phyloP scores from a whole-genome alignment of 768 basidiomycete species.

The Suillus alpinus region DNA sequence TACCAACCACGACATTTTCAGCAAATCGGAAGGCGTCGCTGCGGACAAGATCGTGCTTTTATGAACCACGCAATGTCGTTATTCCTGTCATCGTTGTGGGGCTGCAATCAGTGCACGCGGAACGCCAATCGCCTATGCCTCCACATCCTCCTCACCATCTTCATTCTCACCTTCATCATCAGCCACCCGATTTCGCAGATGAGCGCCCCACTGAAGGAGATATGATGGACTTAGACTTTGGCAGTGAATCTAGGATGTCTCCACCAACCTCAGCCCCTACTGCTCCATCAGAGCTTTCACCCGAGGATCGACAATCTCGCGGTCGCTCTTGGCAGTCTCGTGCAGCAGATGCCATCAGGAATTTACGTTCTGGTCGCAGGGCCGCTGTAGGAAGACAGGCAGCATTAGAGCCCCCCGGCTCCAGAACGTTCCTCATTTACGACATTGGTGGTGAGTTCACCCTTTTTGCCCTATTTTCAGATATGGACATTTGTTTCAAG shows the following conservation, averaged over 20 bases:
- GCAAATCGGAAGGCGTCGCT: slow-evolving; percentile 66
- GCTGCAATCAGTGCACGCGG: slow-evolving; percentile 66
- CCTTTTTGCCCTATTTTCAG: slow-evolving; percentile 3
- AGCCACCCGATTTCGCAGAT: slow-evolving; percentile 14
- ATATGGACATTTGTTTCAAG: slow-evolving; percentile 34
- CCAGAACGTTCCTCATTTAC: slow-evolving; percentile 85
- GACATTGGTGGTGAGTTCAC: slow-evolving; percentile 70
- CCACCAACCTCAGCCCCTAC: slow-evolving; percentile 18
- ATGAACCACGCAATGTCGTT: slow-evolving; percentile 45
- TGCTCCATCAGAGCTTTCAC: slow-evolving; percentile 14
- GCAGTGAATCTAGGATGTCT: background rate
- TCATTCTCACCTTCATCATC: slow-evolving; percentile 10
- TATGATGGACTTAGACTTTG: slow-evolving; percentile 24
- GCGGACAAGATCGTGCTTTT: slow-evolving; percentile 66
- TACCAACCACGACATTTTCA: slow-evolving; percentile 72
- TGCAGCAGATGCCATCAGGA: slow-evolving; percentile 61
- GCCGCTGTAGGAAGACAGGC: slow-evolving; percentile 19
- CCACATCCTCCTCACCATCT: slow-evolving; percentile 14
- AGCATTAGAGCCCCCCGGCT: slow-evolving; percentile 29
- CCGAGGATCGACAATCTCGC: slow-evolving; percentile 20
- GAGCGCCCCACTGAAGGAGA: slow-evolving; percentile 21
- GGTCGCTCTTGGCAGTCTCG: slow-evolving; percentile 56
- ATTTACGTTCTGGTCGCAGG: slow-evolving; percentile 41
- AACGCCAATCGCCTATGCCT: slow-evolving; percentile 29
- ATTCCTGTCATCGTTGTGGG: slow-evolving; percentile 85